Evolutionary conservation across 352 stramenopile species (phyloP).

Genomic region (Pythium dissotocum): DNA sequence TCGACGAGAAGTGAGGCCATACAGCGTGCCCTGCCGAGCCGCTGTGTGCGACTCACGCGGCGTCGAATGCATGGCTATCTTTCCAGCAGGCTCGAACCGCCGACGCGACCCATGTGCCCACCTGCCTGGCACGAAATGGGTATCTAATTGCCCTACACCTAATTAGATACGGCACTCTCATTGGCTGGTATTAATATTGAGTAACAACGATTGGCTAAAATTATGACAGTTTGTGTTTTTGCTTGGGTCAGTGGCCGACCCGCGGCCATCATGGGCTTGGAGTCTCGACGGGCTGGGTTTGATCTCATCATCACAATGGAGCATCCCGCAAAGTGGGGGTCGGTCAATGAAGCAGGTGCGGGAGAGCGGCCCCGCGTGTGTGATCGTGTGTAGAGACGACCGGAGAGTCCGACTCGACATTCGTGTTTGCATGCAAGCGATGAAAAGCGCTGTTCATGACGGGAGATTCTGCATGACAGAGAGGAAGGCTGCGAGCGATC

Average conservation of each 20-base stretch:
- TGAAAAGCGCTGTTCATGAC: no score
- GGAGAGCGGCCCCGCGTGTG: constrained; percentile 15
- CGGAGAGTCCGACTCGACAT: neutral
- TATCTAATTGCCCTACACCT: constrained; percentile 16
- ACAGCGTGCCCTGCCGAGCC: neutral
- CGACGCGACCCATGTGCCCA: constrained; percentile 14
- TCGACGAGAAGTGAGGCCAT: constrained; percentile 38
- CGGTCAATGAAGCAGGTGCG: constrained; percentile 2
- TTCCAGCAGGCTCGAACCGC: constrained; percentile 28
- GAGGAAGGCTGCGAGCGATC: no score
- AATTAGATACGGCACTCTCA: constrained; percentile 11
- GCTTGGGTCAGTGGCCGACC: constrained; percentile 6
- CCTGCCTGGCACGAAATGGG: constrained; percentile 18
- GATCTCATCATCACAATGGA: constrained; percentile 2
- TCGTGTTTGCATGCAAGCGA: neutral
- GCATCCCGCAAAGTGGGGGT: constrained; percentile 8
- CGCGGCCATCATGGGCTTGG: constrained; percentile 8
- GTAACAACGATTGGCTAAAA: constrained; percentile 6
- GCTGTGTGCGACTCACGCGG: neutral
- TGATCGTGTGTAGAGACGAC: neutral
- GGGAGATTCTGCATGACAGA: no score
- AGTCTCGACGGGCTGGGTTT: neutral
- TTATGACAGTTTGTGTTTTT: neutral
- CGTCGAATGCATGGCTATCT: constrained; percentile 47
- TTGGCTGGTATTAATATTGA: constrained; percentile 14